These are phyloP conservation scores for Fraxinus latifolia DNA, from an alignment of 305 asterid species.

Conservation along the genomic window DNA sequence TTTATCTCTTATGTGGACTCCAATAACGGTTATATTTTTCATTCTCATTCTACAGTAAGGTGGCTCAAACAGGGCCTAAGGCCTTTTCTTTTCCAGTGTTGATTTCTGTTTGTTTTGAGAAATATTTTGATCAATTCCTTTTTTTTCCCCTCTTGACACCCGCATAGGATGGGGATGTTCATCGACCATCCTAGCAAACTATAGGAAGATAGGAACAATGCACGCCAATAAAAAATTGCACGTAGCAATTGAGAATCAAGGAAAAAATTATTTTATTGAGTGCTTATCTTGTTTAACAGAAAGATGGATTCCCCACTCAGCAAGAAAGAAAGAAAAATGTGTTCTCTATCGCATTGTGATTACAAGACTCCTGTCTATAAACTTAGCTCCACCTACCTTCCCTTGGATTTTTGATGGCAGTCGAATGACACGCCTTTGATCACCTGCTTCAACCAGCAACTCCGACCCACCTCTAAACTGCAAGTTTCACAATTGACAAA, in stretches of 20 bases:
- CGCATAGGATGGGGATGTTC: background rate
- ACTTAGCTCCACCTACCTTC: slow-evolving; percentile 88
- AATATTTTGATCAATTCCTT: background rate
- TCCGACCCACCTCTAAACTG: slow-evolving; percentile 95
- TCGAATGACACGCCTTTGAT: slow-evolving; percentile 75
- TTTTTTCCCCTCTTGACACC: background rate
- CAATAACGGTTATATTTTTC: too few species aligned
- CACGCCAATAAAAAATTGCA: background rate
- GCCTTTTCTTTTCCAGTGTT: background rate
- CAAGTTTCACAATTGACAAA: slow-evolving; percentile 23
- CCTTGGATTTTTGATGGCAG: slow-evolving; percentile 85
- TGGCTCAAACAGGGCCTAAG: too few species aligned
- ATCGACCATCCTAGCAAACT: background rate
- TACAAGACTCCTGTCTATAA: slow-evolving; percentile 60
- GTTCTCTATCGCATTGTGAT: slow-evolving; percentile 54
- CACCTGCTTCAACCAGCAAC: slow-evolving; percentile 90
- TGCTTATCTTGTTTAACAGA: background rate
- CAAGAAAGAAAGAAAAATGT: background rate
- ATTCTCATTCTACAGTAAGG: too few species aligned
- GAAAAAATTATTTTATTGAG: background rate
- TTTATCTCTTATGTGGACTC: too few species aligned
- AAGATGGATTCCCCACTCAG: background rate
- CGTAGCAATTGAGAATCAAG: background rate
- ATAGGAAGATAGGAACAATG: background rate
- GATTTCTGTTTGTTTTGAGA: background rate